Base-by-base conservation (phyloP, 2,329 filamentous ascomycete genomes). In the Arthrobotrys pseudoclavata region DNA sequence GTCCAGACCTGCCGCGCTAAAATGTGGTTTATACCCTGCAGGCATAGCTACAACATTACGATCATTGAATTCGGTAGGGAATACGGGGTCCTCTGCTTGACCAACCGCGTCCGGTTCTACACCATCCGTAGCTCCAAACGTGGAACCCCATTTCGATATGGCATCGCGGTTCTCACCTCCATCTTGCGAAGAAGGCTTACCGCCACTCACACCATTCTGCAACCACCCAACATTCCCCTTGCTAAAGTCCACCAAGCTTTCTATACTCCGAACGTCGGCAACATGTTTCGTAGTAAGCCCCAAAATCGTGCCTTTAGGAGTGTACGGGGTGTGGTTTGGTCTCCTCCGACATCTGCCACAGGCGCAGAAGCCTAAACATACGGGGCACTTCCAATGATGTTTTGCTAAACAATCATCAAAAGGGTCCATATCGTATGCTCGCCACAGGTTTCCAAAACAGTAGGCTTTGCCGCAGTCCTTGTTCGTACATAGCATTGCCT, bases 401-500 rank as follows among this genome's bases (percentile, higher is more conserved):
- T 78, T 92, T 87, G 82, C 96, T 90, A 87, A 97, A 91, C 0
- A 94, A 20, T 89, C 86, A 81, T 95, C 79, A 52, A 80, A 89
- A 0, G 96, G 96, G 88, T 93, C 91, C 83, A 94, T 89, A 83
- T 98, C 95, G 82, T 97, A 97, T 0, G 93, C 94, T 69, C 96
- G 88, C 84, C 94, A 98, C 1, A 99, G 86, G 15, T 91, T 91
- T n/a, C 95, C 95, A 82, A 96, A 99, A 83, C 96, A 98, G 83
- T 96, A 99, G 0, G 89, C 89, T 69, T 92, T 87, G 12, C 87
- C 86, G 82, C 96, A 98, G 7, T 87, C 88, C 1, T 85, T 84
- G 42, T 86, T 90, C 0, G 89, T 90, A 84, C 96, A 99, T 63
- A 89, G 88, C 1, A 93, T 93, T 79, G 97, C 89, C 81, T 93